Conservation (phyloP, 2,329 filamentous ascomycete genomes). For the Helicocarpus griseus region DNA sequence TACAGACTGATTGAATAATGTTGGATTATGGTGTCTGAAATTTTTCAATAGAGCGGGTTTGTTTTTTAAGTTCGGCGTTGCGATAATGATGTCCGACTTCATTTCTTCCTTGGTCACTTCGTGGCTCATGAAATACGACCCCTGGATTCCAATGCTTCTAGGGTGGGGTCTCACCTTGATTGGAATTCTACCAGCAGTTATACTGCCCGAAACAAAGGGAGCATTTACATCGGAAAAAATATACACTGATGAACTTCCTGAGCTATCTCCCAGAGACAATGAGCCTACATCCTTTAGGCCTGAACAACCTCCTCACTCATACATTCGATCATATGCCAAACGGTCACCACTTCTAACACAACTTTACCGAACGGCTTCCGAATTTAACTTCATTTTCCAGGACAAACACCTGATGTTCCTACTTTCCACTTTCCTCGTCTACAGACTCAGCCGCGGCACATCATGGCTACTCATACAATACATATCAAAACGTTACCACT, state of each 20-base stretch:
- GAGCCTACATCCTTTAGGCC: slow-evolving; percentile 12
- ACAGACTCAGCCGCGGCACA: slow-evolving; percentile 38
- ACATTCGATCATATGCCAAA: not conserved
- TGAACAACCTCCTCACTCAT: slow-evolving; percentile 5
- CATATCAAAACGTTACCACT: slow-evolving; percentile 41
- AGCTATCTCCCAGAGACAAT: slow-evolving; percentile 14
- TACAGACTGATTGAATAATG: not conserved
- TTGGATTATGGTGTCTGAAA: slow-evolving; percentile 2
- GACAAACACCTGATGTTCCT: slow-evolving; percentile 33
- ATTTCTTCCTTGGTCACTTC: slow-evolving; percentile 28
- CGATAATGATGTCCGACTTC: slow-evolving; percentile 30
- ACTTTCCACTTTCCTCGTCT: slow-evolving; percentile 38
- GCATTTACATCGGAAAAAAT: slow-evolving; percentile 12
- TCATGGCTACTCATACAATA: slow-evolving; percentile 41
- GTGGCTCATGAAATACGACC: slow-evolving; percentile 30
- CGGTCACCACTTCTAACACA: not conserved
- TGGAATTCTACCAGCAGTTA: slow-evolving; percentile 24
- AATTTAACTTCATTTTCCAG: slow-evolving; percentile 32
- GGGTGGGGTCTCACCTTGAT: slow-evolving; percentile 25
- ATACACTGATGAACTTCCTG: slow-evolving; percentile 20
- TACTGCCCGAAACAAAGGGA: slow-evolving; percentile 31
- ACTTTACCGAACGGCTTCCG: slow-evolving; percentile 10
- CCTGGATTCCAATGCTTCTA: slow-evolving; percentile 30
- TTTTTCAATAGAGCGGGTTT: slow-evolving; percentile 22
- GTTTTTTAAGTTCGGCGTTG: slow-evolving; percentile 33